Evolutionary conservation across 2,329 filamentous ascomycete species (phyloP), one percentile per base, ranked within the genome.

Genomic region (Aspergillus amoenus): DNA sequence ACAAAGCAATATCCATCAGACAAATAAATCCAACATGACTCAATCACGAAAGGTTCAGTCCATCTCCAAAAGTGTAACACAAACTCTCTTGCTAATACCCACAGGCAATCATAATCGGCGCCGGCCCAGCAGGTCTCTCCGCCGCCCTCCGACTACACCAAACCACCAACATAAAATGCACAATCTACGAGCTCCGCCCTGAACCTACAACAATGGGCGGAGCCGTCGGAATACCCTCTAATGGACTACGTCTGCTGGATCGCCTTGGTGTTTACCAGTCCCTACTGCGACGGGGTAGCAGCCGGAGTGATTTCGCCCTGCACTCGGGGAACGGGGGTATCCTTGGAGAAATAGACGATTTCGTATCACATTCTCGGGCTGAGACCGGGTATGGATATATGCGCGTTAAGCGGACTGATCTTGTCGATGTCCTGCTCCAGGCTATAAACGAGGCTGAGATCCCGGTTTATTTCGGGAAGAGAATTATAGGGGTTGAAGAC

Each of bases 151-250:
- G 56, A 18, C 54, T 67, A 11, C 50, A 60, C 12, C 57, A 58
- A 41, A 57, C 47, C 17, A 64, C 61, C 39, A 56, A 56, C 17
- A 59, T 63, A 17, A 45, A 55, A 21, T 50, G 58, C 47, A 60
- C 59, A 8, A 55, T 73, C 39, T 69, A 71, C 52, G 71, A 74
- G 55, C 39, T 71, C 43, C 69, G 70, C 5, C 40, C 63, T 7
- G 52, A 66, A 24, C 68, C 68, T 3, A 66, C 65, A n/a, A 68
- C 68, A 12, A 59, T 73, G 4, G 72, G 71, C 4, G 72, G 71
- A 4, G 65, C 64, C 4, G 49, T 73, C 27, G 65, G 64, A 5
- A 66, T 73, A 30, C 62, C 64, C 5, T 61, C 67, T 17, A 74
- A 73, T 53, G 71, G 70, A 3, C 57, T 68, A 18, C 66, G 68